Evolutionary conservation across 225 moss, liverwort and hornwort genomes (phyloP).

Genomic region (Marchantia paleacea): DNA sequence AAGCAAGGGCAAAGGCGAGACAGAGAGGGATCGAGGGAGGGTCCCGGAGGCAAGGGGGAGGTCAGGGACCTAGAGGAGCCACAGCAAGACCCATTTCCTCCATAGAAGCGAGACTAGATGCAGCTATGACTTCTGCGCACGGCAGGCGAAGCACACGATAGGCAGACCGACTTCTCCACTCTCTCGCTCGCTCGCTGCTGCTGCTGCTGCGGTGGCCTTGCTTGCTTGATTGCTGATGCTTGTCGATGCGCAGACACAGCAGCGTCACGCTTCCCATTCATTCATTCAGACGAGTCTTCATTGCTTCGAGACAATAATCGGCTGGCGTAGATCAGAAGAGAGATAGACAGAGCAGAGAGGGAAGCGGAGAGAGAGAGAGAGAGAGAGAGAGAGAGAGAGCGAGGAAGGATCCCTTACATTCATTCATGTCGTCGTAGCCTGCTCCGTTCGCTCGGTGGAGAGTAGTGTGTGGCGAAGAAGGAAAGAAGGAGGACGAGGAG

Average conservation of each 20-base stretch:
- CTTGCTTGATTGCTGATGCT: neutral
- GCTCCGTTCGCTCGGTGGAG: neutral
- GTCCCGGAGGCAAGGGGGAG: neutral
- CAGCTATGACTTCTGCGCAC: conserved; percentile 5
- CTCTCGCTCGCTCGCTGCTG: neutral
- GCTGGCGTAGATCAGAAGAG: neutral
- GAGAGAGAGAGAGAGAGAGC: neutral
- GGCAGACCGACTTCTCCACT: neutral
- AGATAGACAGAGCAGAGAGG: neutral
- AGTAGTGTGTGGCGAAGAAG: neutral
- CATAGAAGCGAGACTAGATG: neutral
- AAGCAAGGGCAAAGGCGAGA: no score
- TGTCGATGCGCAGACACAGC: neutral
- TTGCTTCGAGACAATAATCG: neutral
- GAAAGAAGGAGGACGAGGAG: neutral
- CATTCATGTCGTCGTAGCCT: neutral
- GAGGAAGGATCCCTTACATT: neutral
- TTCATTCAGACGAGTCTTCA: no score
- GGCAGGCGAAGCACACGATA: conserved; percentile 4
- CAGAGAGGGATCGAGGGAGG: neutral
- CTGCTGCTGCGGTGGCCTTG: neutral
- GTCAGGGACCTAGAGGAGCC: no score
- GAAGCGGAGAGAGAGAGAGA: no score
- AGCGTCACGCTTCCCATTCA: neutral
- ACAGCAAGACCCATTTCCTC: neutral